These are phyloP conservation scores for Corynascus novoguineensis DNA, from an alignment of 495 filamentous ascomycete genomes.

Conservation along the genomic window DNA sequence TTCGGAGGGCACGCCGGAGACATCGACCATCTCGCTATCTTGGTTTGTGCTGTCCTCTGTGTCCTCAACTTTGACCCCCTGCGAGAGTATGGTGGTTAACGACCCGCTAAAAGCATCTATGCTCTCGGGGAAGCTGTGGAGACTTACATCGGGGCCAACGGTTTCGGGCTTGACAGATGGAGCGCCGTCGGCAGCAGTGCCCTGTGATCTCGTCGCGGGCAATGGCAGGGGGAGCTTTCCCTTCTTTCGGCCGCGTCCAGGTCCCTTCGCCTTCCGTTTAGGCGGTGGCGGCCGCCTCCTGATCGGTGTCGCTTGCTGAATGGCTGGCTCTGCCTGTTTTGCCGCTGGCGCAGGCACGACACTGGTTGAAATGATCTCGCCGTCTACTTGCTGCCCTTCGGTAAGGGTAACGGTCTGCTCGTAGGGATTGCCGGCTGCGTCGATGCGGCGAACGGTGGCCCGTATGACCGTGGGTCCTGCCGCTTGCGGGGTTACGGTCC, in stretches of 20 bases:
- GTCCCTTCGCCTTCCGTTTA: conserved; percentile 66
- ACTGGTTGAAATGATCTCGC: conserved; percentile 63
- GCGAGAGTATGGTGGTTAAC: conserved; percentile 18
- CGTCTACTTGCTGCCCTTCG: conserved; percentile 75
- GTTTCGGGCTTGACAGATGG: conserved; percentile 30
- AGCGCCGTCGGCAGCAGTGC: conserved; percentile 3
- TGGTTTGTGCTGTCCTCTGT: conserved; percentile 37
- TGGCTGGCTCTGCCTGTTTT: conserved; percentile 22
- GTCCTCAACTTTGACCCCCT: conserved; percentile 37
- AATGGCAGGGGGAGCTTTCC: conserved; percentile 45
- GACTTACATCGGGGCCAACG: conserved; percentile 25
- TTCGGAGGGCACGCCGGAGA: conserved; percentile 52
- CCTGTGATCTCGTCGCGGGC: conserved; percentile 23
- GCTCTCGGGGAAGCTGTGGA: not conserved
- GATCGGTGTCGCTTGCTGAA: conserved; percentile 32
- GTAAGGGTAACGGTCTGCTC: conserved; percentile 75
- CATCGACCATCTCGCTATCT: conserved; percentile 49
- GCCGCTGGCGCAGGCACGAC: conserved; percentile 37
- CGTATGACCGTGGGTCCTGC: conserved; percentile 54
- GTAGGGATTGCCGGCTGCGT: conserved; percentile 71
- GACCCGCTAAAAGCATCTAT: not conserved
- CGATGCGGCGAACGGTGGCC: conserved; percentile 70
- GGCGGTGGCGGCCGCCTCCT: conserved; percentile 65
- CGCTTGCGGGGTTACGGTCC: conserved; percentile 37
- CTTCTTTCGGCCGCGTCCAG: conserved; percentile 63